These are phyloP conservation scores for Straminergon stramineum DNA, from an alignment of 225 moss, liverwort and hornwort genomes.

Conservation along the genomic window DNA sequence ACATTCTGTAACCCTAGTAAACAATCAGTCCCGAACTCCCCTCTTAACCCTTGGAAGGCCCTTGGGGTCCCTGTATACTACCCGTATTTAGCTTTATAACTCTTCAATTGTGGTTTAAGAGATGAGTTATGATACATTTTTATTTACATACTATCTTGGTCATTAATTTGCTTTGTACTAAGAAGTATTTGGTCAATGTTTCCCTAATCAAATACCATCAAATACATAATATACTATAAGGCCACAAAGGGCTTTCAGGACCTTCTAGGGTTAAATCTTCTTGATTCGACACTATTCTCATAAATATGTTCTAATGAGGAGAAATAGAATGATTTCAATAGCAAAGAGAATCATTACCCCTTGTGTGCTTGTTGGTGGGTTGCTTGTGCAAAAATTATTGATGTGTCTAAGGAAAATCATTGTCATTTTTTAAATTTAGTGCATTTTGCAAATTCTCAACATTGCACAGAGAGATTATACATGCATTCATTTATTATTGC, in stretches of 20 bases:
- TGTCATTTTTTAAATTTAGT: background rate
- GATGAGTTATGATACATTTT: too few relatives aligned
- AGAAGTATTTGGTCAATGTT: too few relatives aligned
- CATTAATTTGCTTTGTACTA: too few relatives aligned
- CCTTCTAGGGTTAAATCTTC: too few relatives aligned
- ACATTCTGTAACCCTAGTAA: background rate
- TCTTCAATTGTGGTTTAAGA: too few relatives aligned
- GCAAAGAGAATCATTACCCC: background rate
- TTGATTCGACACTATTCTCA: background rate
- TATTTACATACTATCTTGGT: too few relatives aligned
- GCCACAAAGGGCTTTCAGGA: too few relatives aligned
- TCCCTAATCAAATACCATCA: too few relatives aligned
- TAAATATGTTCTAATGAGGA: background rate
- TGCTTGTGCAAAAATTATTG: background rate
- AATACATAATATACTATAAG: too few relatives aligned
- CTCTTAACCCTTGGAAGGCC: too few relatives aligned
- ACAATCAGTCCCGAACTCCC: background rate
- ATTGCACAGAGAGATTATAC: background rate
- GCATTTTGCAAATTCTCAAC: accelerated
- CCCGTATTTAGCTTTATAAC: too few relatives aligned
- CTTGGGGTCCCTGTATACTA: too few relatives aligned
- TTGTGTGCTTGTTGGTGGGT: accelerated
- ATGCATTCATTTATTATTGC: background rate
- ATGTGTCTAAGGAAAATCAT: background rate
- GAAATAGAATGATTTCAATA: background rate